Percentiles rank a stretch among this genome's conserved stretches.
phyloP scores from a whole-genome alignment of 768 basidiomycete genomes.

The Lentinus tigrinus region DNA sequence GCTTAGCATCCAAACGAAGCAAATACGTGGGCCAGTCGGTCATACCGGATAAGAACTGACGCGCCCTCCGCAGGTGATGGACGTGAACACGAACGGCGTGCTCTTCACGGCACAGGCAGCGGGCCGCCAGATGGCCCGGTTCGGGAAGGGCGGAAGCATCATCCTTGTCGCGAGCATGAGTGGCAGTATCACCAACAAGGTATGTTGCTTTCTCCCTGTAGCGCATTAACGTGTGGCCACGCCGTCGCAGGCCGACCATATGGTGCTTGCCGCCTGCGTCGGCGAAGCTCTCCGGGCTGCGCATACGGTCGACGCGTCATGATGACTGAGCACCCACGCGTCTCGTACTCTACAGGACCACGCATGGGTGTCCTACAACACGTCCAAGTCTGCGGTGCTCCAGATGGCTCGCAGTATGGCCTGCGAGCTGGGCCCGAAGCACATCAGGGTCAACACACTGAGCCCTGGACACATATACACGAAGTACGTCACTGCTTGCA shows the following conservation, averaged over 20 bases:
- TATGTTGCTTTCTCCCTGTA: slow-evolving; percentile 20
- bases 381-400: slow-evolving; percentile 73
- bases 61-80: slow-evolving; percentile 48
- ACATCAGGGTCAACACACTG: slow-evolving; percentile 72
- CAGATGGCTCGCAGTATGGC: slow-evolving; percentile 85
- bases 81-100: slow-evolving; percentile 54
- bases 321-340: background rate
- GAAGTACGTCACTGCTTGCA: slow-evolving; percentile 35
- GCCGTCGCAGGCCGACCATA: background rate
- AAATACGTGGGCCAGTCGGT: too few relatives aligned
- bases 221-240: slow-evolving; percentile 13
- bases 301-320: background rate
- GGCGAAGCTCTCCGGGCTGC: background rate
- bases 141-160: slow-evolving; percentile 39
- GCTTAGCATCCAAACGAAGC: too few relatives aligned
- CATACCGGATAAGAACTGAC: background rate
- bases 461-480: slow-evolving; percentile 81
- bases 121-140: slow-evolving; percentile 34
- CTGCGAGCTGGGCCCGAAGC: slow-evolving; percentile 65
- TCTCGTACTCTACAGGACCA: slow-evolving; percentile 48
- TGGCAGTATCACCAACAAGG: slow-evolving; percentile 62
- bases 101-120: slow-evolving; percentile 37
- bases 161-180: slow-evolving; percentile 45
- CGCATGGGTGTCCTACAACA: slow-evolving; percentile 75
- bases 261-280: background rate